These are phyloP conservation scores for Sclerotinia borealis DNA, from an alignment of 2,329 filamentous ascomycete species.

Conservation along the genomic window DNA sequence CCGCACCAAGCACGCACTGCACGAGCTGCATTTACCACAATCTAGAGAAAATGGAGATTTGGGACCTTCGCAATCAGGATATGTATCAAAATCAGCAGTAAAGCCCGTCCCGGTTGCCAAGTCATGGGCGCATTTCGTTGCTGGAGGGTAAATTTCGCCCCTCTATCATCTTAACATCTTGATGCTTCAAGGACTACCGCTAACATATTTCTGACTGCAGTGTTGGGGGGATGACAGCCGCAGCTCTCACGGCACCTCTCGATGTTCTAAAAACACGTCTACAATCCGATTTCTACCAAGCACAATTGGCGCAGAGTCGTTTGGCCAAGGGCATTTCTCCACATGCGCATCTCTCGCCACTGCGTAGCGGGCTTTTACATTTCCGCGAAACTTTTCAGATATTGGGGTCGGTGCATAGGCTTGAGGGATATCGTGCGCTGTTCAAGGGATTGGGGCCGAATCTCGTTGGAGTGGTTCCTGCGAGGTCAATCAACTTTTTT, in stretches of 20 bases:
- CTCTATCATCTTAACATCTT: not conserved
- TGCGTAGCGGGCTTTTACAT: conserved; percentile 64
- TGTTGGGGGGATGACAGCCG: conserved; percentile 82
- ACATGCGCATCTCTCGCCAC: conserved; percentile 53
- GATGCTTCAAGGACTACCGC: not conserved
- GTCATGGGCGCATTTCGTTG: conserved; percentile 88
- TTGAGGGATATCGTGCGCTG: conserved; percentile 78
- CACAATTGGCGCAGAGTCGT: conserved; percentile 65
- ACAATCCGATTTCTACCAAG: conserved; percentile 91
- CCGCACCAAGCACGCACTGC: conserved; percentile 15
- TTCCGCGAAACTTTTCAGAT: conserved; percentile 83
- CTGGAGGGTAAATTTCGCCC: conserved; percentile 64
- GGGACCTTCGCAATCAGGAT: conserved; percentile 38
- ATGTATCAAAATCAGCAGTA: conserved; percentile 35
- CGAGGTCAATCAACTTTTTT: conserved; percentile 88
- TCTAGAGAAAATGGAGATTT: conserved; percentile 57
- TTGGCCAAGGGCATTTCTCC: conserved; percentile 45
- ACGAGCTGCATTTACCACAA: conserved; percentile 23
- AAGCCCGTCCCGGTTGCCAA: conserved; percentile 52
- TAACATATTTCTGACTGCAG: conserved; percentile 40
- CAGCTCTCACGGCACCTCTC: conserved; percentile 86
- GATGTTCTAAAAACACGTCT: conserved; percentile 91
- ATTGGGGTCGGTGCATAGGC: conserved; percentile 68
- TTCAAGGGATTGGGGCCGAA: conserved; percentile 94
- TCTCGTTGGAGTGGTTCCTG: conserved; percentile 81